phyloP scores from a whole-genome alignment of 192 early-diverging fungal genomes.

The Coemansia sp. region DNA sequence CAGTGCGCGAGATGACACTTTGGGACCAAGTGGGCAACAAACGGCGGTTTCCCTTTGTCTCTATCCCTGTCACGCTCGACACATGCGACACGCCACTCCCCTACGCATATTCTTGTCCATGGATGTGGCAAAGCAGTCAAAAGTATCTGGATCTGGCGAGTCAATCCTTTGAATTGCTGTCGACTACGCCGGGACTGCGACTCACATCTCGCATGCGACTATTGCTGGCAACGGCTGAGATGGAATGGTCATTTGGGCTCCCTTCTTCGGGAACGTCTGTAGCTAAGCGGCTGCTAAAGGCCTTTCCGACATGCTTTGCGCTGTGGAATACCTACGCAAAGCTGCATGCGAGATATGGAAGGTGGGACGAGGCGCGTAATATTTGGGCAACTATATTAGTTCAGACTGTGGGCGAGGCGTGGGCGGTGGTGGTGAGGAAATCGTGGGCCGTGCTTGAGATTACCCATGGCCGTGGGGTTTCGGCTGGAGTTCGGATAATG shows the following conservation, averaged over 20 bases:
- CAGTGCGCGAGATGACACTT: background rate
- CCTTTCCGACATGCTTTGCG: constrained; percentile 16
- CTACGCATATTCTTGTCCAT: constrained; percentile 24
- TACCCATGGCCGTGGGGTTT: constrained; percentile 27
- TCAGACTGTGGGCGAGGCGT: constrained; percentile 1
- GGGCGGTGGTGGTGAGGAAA: constrained; percentile 31
- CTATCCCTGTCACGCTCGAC: constrained; percentile 28
- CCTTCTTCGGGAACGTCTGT: background rate
- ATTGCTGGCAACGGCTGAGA: constrained; percentile 8
- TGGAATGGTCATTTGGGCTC: constrained; percentile 36
- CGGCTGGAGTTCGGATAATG: constrained; percentile 6
- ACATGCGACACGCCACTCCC: constrained; percentile 28
- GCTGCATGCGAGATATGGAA: constrained; percentile 25
- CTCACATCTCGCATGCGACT: background rate
- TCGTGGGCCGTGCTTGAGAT: constrained; percentile 38
- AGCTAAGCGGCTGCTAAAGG: constrained; percentile 12
- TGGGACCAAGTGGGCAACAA: background rate
- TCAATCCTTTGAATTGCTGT: constrained; percentile 9
- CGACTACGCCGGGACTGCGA: background rate
- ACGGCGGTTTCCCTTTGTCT: constrained; percentile 25
- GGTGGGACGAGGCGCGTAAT: constrained; percentile 31
- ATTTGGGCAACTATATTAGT: constrained; percentile 28
- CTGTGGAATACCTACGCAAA: constrained; percentile 45
- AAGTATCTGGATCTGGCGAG: constrained; percentile 4
- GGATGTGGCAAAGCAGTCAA: constrained; percentile 3